Percentiles rank a stretch among this genome's conserved stretches.
phyloP scores from a whole-genome alignment of 2,329 filamentous ascomycete species.

The Corniculantispora saksenae region DNA sequence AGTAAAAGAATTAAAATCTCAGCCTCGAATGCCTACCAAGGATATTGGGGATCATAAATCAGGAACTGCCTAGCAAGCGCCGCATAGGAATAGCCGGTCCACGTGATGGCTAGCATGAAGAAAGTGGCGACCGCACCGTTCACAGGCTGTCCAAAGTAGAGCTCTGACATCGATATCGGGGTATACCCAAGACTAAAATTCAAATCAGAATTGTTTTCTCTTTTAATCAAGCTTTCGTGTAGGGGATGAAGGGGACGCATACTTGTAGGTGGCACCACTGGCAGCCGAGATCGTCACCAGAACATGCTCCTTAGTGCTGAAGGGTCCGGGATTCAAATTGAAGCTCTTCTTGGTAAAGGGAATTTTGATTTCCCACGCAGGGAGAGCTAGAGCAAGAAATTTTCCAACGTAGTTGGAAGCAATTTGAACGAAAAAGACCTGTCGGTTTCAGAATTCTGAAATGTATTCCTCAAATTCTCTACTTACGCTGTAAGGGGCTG shows the following conservation, averaged over 20 bases:
- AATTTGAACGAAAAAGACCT: constrained; percentile 58
- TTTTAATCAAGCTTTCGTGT: not conserved
- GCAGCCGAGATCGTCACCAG: constrained; percentile 56
- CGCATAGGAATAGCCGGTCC: constrained; percentile 60
- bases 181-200: constrained; percentile 41
- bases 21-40: constrained; percentile 24
- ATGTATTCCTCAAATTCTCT: not conserved
- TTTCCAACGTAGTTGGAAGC: constrained; percentile 56
- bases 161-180: constrained; percentile 54
- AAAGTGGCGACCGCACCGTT: constrained; percentile 56
- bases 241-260: not conserved
- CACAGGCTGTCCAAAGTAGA: constrained; percentile 56
- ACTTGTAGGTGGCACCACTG: constrained; percentile 53
- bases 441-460: not conserved
- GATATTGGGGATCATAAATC: constrained; percentile 56
- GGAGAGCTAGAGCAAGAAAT: constrained; percentile 53
- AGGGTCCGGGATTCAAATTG: constrained; percentile 57
- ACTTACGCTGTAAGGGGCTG: constrained; percentile 55
- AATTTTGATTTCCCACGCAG: constrained; percentile 46
- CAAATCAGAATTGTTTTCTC: not conserved
- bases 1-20: not conserved
- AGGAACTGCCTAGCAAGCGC: constrained; percentile 58
- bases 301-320: constrained; percentile 60
- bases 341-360: constrained; percentile 51
- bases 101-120: constrained; percentile 61